Evolutionary conservation across 371 early-diverging fungal genomes (phyloP), one percentile per base, ranked within the genome.

Genomic region (Funneliformis caledonium): DNA sequence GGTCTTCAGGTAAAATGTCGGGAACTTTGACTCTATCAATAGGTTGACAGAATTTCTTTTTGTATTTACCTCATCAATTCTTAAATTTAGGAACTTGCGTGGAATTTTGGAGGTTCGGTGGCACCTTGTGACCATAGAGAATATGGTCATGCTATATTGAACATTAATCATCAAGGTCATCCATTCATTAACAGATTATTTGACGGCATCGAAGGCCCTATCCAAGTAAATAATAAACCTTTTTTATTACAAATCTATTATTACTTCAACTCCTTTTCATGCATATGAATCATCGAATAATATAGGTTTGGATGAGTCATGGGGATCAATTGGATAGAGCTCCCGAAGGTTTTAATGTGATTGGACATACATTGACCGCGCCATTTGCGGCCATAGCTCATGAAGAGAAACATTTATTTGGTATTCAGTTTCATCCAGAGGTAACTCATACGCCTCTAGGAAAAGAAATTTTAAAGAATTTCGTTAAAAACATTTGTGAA

Each of bases 341-440:
- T 48, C 97, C 97, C n/a, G 84, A 86, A 16, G 95, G 93, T 74
- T 97, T 97, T 91, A 87, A 85, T 50, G 90, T 94, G 59, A 93
- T 96, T 83, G 97, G 96, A 75, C 87, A 89, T 78, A 97, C 99
- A 80, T 83, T 86, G 80, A 97, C 96, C 56, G 93, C 97, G 67
- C 96, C 94, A 69, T 97, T 91, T 80, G 95, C 97, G 59, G 99
- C 97, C 52, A 92, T 97, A 74, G 94, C 91, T 76, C 93, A 95
- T 82, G 87, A 88, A 69, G 89, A 91, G 78, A 92, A 92, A 84
- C 89, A 89, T 9, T 91, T 96, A 83, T 98, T 92, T 85, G 98
- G 97, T 72, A 94, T 97, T 78, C 99, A 98, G 89, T 96, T 97
- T 93, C 99, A 98, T 87, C 99, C 99, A 68, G 99, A 98, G 86